A percentile compares a stretch with the other conserved stretches of the same genome.
These are phyloP conservation scores for Acanthamoeba culbertsoni DNA, from an alignment of 208 protist species.

Conservation along the genomic window DNA sequence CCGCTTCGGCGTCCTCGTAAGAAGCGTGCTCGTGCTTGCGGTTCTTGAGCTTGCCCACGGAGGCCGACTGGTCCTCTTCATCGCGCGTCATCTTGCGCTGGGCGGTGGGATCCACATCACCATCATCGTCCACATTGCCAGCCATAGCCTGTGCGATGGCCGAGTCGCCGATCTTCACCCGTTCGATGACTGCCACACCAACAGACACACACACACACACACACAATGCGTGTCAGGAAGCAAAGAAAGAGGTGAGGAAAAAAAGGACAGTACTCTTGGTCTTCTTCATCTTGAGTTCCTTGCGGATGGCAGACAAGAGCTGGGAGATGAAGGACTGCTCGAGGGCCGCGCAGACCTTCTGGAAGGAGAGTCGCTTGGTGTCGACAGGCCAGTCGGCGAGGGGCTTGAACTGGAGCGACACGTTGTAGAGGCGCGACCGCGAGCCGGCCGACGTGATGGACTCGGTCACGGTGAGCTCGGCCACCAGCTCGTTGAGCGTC, in stretches of 20 bases:
- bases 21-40: conserved; percentile 60
- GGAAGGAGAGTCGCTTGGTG: neutral
- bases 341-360: neutral
- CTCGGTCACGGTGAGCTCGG: conserved; percentile 66
- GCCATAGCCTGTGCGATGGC: neutral
- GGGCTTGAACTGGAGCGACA: conserved; percentile 65
- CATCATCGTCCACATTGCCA: neutral
- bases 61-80: neutral
- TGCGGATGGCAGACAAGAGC: neutral
- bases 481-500: conserved; percentile 64
- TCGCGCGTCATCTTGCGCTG: neutral
- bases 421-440: conserved; percentile 59
- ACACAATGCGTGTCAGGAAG: neutral
- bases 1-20: conserved; percentile 60
- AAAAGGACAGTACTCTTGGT: neutral
- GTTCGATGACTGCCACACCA: neutral
- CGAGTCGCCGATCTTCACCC: neutral
- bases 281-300: conserved; percentile 25
- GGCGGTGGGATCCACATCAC: neutral
- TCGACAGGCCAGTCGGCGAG: neutral
- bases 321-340: neutral
- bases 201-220: neutral
- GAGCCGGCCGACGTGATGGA: neutral
- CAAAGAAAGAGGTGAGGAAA: neutral
- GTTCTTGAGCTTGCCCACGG: conserved; percentile 34